phyloP scores from a whole-genome alignment of 2,329 filamentous ascomycete species.

The Botrytis porri region DNA sequence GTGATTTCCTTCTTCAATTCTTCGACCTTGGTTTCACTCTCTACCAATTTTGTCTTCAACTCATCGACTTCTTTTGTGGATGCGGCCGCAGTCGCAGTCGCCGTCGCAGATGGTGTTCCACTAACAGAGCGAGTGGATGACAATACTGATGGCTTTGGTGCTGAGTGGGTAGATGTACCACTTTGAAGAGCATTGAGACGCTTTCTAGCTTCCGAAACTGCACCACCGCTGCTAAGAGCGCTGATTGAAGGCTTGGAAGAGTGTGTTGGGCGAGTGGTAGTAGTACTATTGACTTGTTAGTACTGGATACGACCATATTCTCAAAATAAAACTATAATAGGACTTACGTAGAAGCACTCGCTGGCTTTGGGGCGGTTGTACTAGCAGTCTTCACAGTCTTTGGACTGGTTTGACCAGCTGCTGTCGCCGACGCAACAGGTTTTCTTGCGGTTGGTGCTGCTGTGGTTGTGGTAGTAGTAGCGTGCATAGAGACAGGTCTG shows the following conservation, averaged over 20 bases:
- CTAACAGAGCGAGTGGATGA: conserved; percentile 41
- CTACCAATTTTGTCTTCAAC: conserved; percentile 56
- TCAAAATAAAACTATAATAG: not conserved
- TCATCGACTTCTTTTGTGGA: conserved; percentile 46
- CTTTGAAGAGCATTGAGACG: conserved; percentile 51
- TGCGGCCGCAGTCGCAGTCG: not conserved
- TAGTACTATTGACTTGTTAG: conserved; percentile 34
- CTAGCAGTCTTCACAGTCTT: conserved; percentile 41
- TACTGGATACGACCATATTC: not conserved
- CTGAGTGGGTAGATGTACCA: conserved; percentile 34
- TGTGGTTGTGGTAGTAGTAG: conserved; percentile 25
- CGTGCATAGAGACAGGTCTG: conserved; percentile 18
- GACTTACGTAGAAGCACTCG: conserved; percentile 32
- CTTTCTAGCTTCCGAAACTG: conserved; percentile 53
- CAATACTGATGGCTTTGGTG: conserved; percentile 38
- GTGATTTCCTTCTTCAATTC: conserved; percentile 55
- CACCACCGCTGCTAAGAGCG: conserved; percentile 32
- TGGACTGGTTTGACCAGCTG: conserved; percentile 37
- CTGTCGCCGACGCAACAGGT: conserved; percentile 24
- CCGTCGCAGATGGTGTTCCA: conserved; percentile 19
- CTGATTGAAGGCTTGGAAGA: conserved; percentile 38
- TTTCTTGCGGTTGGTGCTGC: conserved; percentile 37
- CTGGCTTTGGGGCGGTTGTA: conserved; percentile 36
- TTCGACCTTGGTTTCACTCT: conserved; percentile 57
- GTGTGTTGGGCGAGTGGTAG: conserved; percentile 37